A percentile compares a stretch with the other conserved stretches of the same genome.
Conservation (phyloP, 2,329 filamentous ascomycete species). For the Cercospora nicotianae region DNA sequence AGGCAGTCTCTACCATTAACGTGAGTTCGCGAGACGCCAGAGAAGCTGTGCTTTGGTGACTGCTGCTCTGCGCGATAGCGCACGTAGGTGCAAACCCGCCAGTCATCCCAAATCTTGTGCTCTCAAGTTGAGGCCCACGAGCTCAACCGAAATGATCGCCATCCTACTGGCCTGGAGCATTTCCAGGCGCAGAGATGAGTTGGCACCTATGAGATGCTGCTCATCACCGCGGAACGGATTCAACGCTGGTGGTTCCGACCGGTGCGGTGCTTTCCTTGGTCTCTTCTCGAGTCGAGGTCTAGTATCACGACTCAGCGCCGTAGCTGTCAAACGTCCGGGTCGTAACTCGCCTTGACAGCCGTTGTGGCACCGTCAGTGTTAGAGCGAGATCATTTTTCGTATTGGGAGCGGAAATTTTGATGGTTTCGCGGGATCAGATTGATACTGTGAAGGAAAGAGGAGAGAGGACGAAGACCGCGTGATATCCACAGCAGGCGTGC, state of each 20-base stretch:
- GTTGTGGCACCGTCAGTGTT: neutral
- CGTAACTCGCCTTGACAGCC: neutral
- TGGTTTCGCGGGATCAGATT: neutral
- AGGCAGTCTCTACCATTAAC: neutral
- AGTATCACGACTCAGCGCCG: neutral
- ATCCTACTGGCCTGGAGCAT: neutral
- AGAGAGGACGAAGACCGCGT: no score
- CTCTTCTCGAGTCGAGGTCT: neutral
- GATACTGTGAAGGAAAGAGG: neutral
- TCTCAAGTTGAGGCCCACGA: neutral
- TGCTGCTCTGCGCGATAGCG: neutral
- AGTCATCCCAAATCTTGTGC: neutral
- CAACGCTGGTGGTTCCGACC: neutral
- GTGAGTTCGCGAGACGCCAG: neutral
- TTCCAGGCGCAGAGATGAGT: neutral
- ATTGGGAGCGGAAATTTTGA: neutral
- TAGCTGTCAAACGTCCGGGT: neutral
- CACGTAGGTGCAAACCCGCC: neutral
- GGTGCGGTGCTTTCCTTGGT: neutral
- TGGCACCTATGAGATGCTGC: neutral
- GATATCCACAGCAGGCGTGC: neutral
- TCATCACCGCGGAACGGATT: neutral
- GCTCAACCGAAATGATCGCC: neutral
- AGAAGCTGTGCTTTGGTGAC: neutral
- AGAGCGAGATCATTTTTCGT: neutral